phyloP scores from a whole-genome alignment of 331 rosid genomes.

The Dryas integrifolia region DNA sequence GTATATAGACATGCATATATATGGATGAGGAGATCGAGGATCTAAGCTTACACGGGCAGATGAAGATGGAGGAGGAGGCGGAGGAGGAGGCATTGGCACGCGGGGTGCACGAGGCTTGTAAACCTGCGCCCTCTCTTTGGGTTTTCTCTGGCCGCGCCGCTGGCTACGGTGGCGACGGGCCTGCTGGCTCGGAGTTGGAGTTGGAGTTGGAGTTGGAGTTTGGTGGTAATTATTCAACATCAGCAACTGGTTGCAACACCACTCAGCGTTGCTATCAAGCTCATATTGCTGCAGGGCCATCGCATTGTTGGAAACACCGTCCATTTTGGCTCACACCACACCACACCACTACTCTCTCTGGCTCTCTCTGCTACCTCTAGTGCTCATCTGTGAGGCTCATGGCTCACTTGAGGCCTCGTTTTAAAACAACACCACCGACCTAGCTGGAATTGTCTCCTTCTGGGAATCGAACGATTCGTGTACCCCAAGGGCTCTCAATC shows the following conservation, averaged over 20 bases:
- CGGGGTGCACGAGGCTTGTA: constrained; percentile 6
- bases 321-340: too few species aligned
- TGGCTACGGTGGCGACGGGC: too few species aligned
- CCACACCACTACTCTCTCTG: neutral
- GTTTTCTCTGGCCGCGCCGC: neutral
- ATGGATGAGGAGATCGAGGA: neutral
- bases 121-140: neutral
- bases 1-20: too few species aligned
- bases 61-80: constrained; percentile 21
- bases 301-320: too few species aligned
- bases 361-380: neutral
- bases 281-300: too few species aligned
- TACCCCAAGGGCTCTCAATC: neutral
- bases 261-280: too few species aligned
- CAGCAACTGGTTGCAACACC: too few species aligned
- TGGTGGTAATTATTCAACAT: too few species aligned
- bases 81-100: neutral
- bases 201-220: too few species aligned
- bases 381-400: neutral
- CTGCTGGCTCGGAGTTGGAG: too few species aligned
- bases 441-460: constrained; percentile 10
- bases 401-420: too few species aligned
- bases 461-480: constrained; percentile 3
- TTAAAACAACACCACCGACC: neutral
- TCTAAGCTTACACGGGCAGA: constrained; percentile 18